Percentiles rank a stretch among this genome's conserved stretches.
phyloP scores from a whole-genome alignment of 2,329 filamentous ascomycete species.

The Ceratocystis lukuohia region DNA sequence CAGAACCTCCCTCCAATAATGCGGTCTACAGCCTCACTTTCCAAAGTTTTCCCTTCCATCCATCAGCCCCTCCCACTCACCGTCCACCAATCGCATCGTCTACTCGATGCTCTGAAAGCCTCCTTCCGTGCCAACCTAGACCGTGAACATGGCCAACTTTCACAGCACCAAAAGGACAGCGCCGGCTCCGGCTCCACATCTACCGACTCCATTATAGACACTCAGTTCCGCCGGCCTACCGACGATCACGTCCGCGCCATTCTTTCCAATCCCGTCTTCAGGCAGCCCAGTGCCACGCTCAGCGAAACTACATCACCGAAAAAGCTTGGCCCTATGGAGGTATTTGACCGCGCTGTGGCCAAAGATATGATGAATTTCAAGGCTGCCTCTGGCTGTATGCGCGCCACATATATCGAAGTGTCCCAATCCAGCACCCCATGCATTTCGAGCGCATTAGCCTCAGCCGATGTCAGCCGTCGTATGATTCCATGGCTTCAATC shows the following conservation, averaged over 20 bases:
- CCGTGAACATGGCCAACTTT: constrained; percentile 38
- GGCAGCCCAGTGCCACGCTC: constrained; percentile 21
- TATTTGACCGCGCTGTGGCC: constrained; percentile 43
- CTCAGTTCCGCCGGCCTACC: constrained; percentile 27
- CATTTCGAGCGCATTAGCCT: constrained; percentile 27
- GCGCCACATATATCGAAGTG: constrained; percentile 34
- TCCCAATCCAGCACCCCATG: constrained; percentile 26
- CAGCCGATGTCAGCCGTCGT: constrained; percentile 34
- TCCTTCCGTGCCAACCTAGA: constrained; percentile 48
- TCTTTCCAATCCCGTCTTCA: constrained; percentile 44
- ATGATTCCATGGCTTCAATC: constrained; percentile 42
- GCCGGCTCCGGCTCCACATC: constrained; percentile 9
- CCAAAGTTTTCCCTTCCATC: constrained; percentile 31
- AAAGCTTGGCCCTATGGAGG: constrained; percentile 35
- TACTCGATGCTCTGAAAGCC: constrained; percentile 42
- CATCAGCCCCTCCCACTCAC: constrained; percentile 42
- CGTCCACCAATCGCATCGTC: constrained; percentile 38
- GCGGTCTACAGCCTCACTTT: constrained; percentile 14
- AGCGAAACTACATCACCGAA: constrained; percentile 13
- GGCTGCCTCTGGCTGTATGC: constrained; percentile 41
- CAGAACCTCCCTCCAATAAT: background rate
- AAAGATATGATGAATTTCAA: constrained; percentile 42
- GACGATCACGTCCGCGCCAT: constrained; percentile 43
- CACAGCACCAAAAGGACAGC: constrained; percentile 23
- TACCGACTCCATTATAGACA: constrained; percentile 16